Evolutionary conservation across 2,329 filamentous ascomycete genomes (phyloP).

Genomic region (Microdochium bolleyi): DNA sequence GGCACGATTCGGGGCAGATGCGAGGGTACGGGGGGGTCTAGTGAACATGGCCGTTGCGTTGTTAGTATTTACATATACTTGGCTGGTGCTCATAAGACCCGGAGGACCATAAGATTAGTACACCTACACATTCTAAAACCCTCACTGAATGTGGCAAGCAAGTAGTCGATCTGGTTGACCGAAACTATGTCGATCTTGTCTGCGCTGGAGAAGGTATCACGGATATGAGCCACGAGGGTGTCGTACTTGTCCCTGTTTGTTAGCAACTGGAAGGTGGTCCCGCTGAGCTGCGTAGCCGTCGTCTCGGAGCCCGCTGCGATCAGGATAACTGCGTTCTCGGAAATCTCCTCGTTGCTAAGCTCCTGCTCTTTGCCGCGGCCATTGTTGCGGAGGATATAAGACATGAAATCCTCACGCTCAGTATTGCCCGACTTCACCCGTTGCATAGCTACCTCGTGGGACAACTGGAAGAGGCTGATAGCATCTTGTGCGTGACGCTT

Average conservation of each 20-base stretch:
- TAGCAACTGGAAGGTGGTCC: slow-evolving; percentile 29
- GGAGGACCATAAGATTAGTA: background rate
- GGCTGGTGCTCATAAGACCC: background rate
- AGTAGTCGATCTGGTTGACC: slow-evolving; percentile 25
- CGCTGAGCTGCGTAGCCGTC: slow-evolving; percentile 35
- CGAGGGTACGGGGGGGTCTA: background rate
- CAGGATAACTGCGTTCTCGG: slow-evolving; percentile 16
- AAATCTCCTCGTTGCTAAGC: slow-evolving; percentile 11
- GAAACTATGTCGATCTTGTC: slow-evolving; percentile 28
- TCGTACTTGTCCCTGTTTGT: slow-evolving; percentile 22
- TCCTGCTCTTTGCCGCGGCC: slow-evolving; percentile 1
- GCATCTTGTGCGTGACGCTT: background rate
- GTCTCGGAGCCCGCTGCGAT: slow-evolving; percentile 42
- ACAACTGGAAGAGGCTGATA: background rate
- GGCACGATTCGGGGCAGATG: background rate
- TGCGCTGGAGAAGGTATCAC: slow-evolving; percentile 23
- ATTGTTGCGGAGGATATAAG: background rate
- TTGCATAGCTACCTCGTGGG: background rate
- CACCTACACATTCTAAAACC: slow-evolving; percentile 26
- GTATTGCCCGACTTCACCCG: background rate
- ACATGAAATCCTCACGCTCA: background rate
- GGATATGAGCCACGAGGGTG: slow-evolving; percentile 29
- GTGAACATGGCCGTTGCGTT: background rate
- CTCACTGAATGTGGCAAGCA: slow-evolving; percentile 34
- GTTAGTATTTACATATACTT: background rate